Evolutionary conservation across 2,329 filamentous ascomycete species (phyloP).

Genomic region (Colletotrichum falcatum): DNA sequence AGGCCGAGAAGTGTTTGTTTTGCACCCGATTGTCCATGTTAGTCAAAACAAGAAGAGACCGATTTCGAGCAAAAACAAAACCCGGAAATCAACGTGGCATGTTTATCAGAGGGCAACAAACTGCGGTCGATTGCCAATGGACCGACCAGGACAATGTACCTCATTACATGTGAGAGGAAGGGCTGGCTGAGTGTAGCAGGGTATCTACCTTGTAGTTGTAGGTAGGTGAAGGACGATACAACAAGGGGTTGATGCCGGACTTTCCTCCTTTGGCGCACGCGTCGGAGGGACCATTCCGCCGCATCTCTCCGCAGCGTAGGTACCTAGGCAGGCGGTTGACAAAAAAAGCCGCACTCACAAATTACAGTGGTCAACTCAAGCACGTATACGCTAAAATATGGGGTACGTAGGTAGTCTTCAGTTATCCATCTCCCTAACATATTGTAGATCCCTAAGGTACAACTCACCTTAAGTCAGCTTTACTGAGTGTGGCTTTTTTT

Average conservation of each 20-base stretch:
- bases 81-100: background rate
- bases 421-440: no score
- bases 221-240: background rate
- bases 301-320: background rate
- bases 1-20: background rate
- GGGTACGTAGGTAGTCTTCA: no score
- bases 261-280: no score
- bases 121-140: background rate
- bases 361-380: no score
- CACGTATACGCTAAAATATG: no score
- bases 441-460: no score
- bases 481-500: no score
- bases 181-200: background rate
- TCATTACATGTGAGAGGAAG: background rate
- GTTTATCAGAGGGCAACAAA: no score
- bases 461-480: no score
- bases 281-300: constrained; percentile 14
- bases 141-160: background rate
- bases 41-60: background rate
- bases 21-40: background rate
- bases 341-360: no score
- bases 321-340: no score
- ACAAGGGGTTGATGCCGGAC: background rate
- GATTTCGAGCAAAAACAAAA: background rate
- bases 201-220: no score